Conservation (phyloP, 148 eudicot genomes). For the Selenicereus undatus region DNA sequence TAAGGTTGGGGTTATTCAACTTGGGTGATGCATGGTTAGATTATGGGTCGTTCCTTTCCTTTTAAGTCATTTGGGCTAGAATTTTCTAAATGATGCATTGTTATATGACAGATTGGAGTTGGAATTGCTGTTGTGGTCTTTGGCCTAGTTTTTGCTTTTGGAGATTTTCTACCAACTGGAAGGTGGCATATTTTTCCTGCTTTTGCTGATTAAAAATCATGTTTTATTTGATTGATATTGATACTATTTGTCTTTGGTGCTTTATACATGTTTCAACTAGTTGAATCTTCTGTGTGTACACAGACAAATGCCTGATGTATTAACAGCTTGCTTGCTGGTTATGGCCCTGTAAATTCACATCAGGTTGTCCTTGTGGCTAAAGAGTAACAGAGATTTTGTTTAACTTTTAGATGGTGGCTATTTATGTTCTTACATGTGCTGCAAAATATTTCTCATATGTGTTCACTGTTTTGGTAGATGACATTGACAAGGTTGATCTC, state of each 20-base stretch:
- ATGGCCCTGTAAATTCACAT: too few species aligned
- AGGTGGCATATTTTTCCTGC: conserved; percentile 35
- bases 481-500: too few species aligned
- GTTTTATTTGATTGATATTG: not conserved
- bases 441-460: too few species aligned
- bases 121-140: conserved; percentile 79
- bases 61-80: conserved; percentile 6
- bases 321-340: not conserved
- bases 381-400: too few species aligned
- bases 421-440: too few species aligned
- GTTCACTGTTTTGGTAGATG: too few species aligned
- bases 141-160: conserved; percentile 90
- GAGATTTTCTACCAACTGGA: conserved; percentile 86
- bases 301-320: not conserved
- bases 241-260: not conserved
- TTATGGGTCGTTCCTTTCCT: conserved; percentile 2
- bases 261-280: not conserved
- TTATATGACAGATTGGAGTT: conserved; percentile 69
- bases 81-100: conserved; percentile 30
- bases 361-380: too few species aligned
- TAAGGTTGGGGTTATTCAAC: conserved; percentile 43
- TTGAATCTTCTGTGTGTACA: not conserved
- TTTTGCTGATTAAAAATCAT: not conserved
- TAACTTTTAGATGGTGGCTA: too few species aligned
- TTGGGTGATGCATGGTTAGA: conserved; percentile 15